phyloP scores from a whole-genome alignment of 202 grass and related monocot genomes.

The Eragrostis tef region DNA sequence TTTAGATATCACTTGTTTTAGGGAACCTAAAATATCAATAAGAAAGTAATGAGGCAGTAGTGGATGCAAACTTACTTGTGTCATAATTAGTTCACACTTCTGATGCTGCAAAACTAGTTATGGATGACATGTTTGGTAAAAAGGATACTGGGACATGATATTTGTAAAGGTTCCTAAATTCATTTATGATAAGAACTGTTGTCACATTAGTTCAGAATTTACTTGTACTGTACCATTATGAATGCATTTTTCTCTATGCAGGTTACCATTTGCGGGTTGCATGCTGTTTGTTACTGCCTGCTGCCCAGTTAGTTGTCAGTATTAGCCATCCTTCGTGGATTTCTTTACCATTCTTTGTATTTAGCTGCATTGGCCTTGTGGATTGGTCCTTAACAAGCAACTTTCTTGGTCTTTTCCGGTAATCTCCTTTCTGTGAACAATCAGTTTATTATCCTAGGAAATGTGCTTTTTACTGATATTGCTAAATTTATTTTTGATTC shows the following conservation, averaged over 20 bases:
- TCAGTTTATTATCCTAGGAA: conserved; percentile 35
- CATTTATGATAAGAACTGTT: conserved; percentile 28
- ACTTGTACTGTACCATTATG: conserved; percentile 32
- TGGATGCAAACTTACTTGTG: conserved; percentile 20
- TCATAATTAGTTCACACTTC: conserved; percentile 29
- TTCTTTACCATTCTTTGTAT: conserved; percentile 94
- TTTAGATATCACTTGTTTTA: neutral
- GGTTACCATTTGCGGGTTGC: conserved; percentile 85
- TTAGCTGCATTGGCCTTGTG: conserved; percentile 94
- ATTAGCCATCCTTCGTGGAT: conserved; percentile 97
- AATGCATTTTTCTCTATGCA: conserved; percentile 53
- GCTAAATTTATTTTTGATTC: conserved; percentile 37
- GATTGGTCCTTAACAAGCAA: conserved; percentile 99
- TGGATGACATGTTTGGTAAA: neutral
- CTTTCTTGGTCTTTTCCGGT: conserved; percentile 97
- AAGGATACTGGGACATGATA: conserved; percentile 28
- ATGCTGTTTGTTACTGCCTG: conserved; percentile 88
- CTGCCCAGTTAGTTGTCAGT: conserved; percentile 83
- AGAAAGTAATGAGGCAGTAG: neutral
- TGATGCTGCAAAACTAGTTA: neutral
- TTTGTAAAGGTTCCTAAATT: conserved; percentile 27
- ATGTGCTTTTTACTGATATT: conserved; percentile 38
- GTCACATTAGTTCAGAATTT: conserved; percentile 24
- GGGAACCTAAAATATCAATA: neutral
- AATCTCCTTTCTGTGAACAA: conserved; percentile 43